These are phyloP conservation scores for Elongisporangium senticosum DNA, from an alignment of 352 stramenopile genomes.

Conservation along the genomic window DNA sequence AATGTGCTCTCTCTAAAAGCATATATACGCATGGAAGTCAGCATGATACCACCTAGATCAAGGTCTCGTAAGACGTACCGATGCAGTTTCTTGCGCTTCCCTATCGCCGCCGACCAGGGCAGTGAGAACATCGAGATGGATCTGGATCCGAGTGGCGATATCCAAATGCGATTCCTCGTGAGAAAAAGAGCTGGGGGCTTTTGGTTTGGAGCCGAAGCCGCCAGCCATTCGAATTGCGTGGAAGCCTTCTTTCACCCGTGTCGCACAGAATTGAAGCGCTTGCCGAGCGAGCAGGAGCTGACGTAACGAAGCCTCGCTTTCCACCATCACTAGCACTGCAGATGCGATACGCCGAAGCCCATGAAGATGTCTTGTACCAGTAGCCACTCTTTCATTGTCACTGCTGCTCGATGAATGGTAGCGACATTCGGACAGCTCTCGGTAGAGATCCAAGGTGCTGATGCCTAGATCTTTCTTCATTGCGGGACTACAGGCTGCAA, in stretches of 20 bases:
- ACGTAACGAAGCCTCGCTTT: slow-evolving; percentile 17
- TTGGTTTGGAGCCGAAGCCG: slow-evolving; percentile 36
- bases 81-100: slow-evolving; percentile 28
- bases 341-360: slow-evolving; percentile 20
- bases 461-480: no score
- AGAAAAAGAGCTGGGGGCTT: not conserved
- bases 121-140: slow-evolving; percentile 48
- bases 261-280: slow-evolving; percentile 27
- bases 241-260: slow-evolving; percentile 37
- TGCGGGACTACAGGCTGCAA: no score
- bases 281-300: slow-evolving; percentile 27
- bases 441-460: slow-evolving; percentile 31
- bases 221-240: slow-evolving; percentile 39
- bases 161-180: slow-evolving; percentile 26
- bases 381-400: slow-evolving; percentile 1
- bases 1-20: slow-evolving; percentile 28
- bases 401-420: not conserved
- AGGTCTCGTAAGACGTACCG: slow-evolving; percentile 15
- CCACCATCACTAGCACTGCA: slow-evolving; percentile 35
- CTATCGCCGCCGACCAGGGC: slow-evolving; percentile 29
- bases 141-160: slow-evolving; percentile 29
- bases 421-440: slow-evolving; percentile 15
- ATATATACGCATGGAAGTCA: not conserved
- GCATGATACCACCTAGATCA: not conserved
- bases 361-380: slow-evolving; percentile 1